phyloP scores from a whole-genome alignment of 192 early-diverging fungal genomes.

The Glomus cerebriforme region DNA sequence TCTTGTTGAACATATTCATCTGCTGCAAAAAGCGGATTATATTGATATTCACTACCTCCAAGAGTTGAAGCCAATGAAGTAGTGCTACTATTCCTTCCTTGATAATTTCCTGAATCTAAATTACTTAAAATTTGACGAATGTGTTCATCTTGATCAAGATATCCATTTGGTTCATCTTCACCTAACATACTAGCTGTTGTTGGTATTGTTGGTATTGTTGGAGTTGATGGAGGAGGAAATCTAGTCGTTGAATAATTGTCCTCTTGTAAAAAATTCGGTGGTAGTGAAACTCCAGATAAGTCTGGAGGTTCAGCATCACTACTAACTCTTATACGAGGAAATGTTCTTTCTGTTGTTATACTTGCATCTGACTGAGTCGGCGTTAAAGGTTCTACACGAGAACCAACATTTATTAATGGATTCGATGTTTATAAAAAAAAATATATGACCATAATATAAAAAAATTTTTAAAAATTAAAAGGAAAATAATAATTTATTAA shows the following conservation, averaged over 20 bases:
- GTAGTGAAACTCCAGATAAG: background rate
- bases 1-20: background rate
- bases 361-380: background rate
- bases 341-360: background rate
- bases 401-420: background rate
- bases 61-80: conserved; percentile 20
- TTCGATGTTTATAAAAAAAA: no score
- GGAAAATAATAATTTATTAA: no score
- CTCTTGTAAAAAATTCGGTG: background rate
- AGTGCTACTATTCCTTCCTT: conserved; percentile 19
- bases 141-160: conserved; percentile 4
- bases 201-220: background rate
- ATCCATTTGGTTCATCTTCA: conserved; percentile 1
- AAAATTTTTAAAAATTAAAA: no score
- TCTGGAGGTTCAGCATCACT: background rate
- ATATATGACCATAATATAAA: no score
- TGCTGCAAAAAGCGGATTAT: background rate
- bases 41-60: conserved; percentile 2
- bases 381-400: background rate
- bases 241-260: background rate
- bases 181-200: background rate
- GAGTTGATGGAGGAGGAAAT: background rate
- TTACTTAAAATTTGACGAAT: conserved; percentile 13
- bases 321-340: conserved; percentile 7
- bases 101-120: background rate